Conservation (phyloP, 441 rosid species). For the Daphne laureola region DNA sequence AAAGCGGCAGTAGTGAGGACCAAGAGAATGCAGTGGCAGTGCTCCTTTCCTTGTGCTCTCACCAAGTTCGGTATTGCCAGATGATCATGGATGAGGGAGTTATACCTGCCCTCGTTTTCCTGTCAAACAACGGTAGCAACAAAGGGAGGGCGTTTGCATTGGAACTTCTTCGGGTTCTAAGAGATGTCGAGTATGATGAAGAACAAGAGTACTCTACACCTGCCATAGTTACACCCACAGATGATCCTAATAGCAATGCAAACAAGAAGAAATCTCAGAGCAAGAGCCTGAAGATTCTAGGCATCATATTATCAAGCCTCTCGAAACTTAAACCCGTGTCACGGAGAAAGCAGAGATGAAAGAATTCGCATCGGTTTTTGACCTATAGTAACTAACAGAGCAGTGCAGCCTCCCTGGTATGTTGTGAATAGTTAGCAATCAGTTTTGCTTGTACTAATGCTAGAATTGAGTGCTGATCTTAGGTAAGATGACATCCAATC, state of each 20-base stretch:
- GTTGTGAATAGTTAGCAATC: slow-evolving; percentile 9
- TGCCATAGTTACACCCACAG: slow-evolving; percentile 16
- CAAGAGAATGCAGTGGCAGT: slow-evolving; percentile 63
- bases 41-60: slow-evolving; percentile 68
- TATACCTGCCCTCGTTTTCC: slow-evolving; percentile 43
- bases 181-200: slow-evolving; percentile 21
- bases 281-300: slow-evolving; percentile 31
- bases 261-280: slow-evolving; percentile 28
- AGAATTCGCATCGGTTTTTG: slow-evolving; percentile 1
- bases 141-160: slow-evolving; percentile 47
- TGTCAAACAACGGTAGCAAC: slow-evolving; percentile 58
- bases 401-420: slow-evolving; percentile 1
- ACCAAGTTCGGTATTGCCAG: slow-evolving; percentile 47
- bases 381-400: neutral
- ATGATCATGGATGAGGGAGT: slow-evolving; percentile 61
- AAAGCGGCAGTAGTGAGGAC: slow-evolving; percentile 39
- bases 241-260: slow-evolving; percentile 15
- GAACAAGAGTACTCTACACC: slow-evolving; percentile 19
- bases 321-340: slow-evolving; percentile 15
- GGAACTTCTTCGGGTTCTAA: slow-evolving; percentile 65
- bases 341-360: slow-evolving; percentile 25
- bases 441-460: slow-evolving; percentile 3
- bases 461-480: slow-evolving; percentile 7
- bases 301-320: slow-evolving; percentile 18
- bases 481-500: no score